Base-by-base conservation (phyloP, 495 filamentous ascomycete species). In the Tricharina praecox region DNA sequence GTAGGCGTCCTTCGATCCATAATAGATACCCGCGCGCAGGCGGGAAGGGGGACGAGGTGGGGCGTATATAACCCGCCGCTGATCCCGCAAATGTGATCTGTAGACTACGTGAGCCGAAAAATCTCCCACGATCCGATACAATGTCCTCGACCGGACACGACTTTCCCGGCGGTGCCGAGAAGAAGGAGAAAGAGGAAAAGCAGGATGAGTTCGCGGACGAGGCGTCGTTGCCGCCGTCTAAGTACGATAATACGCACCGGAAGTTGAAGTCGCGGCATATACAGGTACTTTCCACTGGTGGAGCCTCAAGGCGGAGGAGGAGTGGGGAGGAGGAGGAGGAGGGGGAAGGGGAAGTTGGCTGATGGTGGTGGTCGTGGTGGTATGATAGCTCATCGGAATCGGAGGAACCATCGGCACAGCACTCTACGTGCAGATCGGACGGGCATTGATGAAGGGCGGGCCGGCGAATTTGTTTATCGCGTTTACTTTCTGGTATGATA, bases 401-500 rank as follows among this genome's bases (percentile, higher is more conserved):
- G 81, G 81, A 30, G 81, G 81, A 26, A 77, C 75, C 26, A 85
- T 85, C 56, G 81, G 82, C n/a, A 85, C 82, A n/a, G 81, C 73
- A 1, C 65, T 85, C 9, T 85, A 77, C 62, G 77, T 85, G 20
- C 74, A 79, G 51, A 85, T 90, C 45, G 84, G 82, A 15, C 66
- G 64, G 18, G 72, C 71, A 1, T 55, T 86, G 42, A 64, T 80
- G 19, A 67, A 81, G 25, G 83, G 82, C 34, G 84, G 84, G 0
- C 84, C 84, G 16, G 83, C 58, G 1, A 82, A 75, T 52, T 63
- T 88, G 49, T 84, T 88, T 54, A 61, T 90, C 26, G 84, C 79
- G 11, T 87, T 85, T 57, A 72, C 76, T 0, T 66, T 84, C 50
- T 77, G 81, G 77, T 71, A 64, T 45, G 62, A 67, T 21, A n/a